Evolutionary conservation across 805 yeast species (phyloP).

Genomic region (Helenozyma baotianmanensis): DNA sequence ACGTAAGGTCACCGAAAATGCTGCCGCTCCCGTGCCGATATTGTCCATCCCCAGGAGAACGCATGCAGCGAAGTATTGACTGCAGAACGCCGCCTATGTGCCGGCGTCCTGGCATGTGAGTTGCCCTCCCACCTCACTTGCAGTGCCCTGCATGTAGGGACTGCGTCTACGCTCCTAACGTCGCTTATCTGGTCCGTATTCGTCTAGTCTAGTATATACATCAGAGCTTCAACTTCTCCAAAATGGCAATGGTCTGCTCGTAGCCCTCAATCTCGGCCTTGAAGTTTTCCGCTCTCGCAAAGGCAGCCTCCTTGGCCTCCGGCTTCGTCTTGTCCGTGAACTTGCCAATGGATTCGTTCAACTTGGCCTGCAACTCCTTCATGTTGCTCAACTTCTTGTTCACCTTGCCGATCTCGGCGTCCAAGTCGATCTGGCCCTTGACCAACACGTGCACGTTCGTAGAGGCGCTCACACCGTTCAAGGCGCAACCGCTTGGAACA

Average conservation of each 20-base stretch:
- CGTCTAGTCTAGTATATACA: no score
- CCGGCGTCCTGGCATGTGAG: no score
- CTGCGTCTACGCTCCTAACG: no score
- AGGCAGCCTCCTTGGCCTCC: constrained; percentile 75
- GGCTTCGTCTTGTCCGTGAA: constrained; percentile 81
- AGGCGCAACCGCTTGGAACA: constrained; percentile 88
- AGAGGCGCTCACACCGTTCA: constrained; percentile 73
- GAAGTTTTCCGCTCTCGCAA: constrained; percentile 60
- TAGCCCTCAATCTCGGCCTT: constrained; percentile 88
- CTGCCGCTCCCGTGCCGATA: no score
- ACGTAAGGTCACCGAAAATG: no score
- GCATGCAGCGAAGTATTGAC: no score
- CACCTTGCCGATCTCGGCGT: constrained; percentile 83
- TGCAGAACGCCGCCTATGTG: no score
- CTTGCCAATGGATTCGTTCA: constrained; percentile 74
- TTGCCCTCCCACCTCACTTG: no score
- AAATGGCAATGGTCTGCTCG: constrained; percentile 77
- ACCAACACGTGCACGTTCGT: constrained; percentile 86
- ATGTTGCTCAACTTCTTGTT: constrained; percentile 68
- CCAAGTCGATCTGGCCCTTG: constrained; percentile 91
- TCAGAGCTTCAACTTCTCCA: constrained; percentile 70
- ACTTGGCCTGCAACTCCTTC: constrained; percentile 51
- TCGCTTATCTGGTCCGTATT: no score
- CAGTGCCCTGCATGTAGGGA: no score
- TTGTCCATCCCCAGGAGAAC: no score